These are phyloP conservation scores for Zanthoxylum bungeanum DNA, from an alignment of 345 rosid genomes.

Conservation along the genomic window DNA sequence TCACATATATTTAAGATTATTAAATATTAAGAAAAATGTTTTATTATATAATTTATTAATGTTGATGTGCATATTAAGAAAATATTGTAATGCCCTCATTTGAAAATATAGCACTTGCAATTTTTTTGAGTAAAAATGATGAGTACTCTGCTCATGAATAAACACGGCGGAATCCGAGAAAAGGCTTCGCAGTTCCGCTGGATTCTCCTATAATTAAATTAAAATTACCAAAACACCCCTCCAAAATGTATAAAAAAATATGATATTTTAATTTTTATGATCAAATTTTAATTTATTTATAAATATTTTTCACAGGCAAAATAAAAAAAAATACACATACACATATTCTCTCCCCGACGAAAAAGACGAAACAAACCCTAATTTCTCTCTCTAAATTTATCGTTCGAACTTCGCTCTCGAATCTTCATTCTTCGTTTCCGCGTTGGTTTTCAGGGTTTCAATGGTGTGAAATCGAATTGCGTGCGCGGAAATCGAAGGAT, in stretches of 20 bases:
- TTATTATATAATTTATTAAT: too few species aligned
- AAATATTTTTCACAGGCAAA: conserved; percentile 5
- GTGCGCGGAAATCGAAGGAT: conserved; percentile 28
- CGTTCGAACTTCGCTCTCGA: background rate
- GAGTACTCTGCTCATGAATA: too few species aligned
- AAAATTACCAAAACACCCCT: background rate
- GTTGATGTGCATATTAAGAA: too few species aligned
- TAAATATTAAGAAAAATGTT: too few species aligned
- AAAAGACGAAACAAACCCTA: conserved; percentile 17
- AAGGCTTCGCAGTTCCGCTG: conserved; percentile 27
- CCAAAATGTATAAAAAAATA: background rate
- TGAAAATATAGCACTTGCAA: too few species aligned
- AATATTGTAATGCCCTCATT: too few species aligned
- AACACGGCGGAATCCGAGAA: conserved; percentile 36
- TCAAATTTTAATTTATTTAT: too few species aligned
- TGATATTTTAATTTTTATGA: too few species aligned
- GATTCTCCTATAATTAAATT: conserved; percentile 23
- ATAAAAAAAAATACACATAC: background rate
- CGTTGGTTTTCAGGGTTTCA: conserved; percentile 21
- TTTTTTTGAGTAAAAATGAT: too few species aligned
- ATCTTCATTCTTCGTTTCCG: background rate
- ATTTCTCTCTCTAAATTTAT: background rate
- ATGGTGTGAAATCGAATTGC: conserved; percentile 28
- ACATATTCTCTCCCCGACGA: background rate
- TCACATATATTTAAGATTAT: too few species aligned